A percentile compares a stretch with the other conserved stretches of the same genome.
These are phyloP conservation scores for Arthrinium phaeospermum DNA, from an alignment of 2,329 filamentous ascomycete species.

Conservation along the genomic window DNA sequence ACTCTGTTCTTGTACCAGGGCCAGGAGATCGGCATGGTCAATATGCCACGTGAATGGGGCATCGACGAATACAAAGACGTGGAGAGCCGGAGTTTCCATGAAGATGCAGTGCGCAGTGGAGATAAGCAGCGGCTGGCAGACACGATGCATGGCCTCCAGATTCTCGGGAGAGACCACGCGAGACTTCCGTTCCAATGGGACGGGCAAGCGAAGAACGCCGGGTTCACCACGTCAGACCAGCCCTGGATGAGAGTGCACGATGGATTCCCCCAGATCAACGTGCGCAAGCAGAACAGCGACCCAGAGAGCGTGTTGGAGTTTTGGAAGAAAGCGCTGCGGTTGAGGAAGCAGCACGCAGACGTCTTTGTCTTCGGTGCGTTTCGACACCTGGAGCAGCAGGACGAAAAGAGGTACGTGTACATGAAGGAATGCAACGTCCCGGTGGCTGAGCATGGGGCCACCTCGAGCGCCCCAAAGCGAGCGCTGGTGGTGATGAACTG, in stretches of 20 bases:
- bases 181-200: conserved; percentile 73
- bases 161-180: conserved; percentile 67
- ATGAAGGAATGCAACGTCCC: conserved; percentile 44
- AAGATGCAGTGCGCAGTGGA: conserved; percentile 45
- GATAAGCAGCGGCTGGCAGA: conserved; percentile 45
- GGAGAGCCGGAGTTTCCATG: conserved; percentile 59
- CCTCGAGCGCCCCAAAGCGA: conserved; percentile 31
- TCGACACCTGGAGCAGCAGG: conserved; percentile 53
- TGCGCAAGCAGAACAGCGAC: conserved; percentile 52
- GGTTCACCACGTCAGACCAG: conserved; percentile 57
- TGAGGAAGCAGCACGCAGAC: conserved; percentile 61
- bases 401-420: conserved; percentile 64
- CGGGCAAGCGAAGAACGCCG: conserved; percentile 55
- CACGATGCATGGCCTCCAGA: conserved; percentile 59
- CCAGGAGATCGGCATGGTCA: conserved; percentile 67
- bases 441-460: conserved; percentile 23
- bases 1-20: conserved; percentile 66
- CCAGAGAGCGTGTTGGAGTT: conserved; percentile 60
- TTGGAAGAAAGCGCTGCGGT: conserved; percentile 58
- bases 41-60: conserved; percentile 56
- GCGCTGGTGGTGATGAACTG: conserved; percentile 55
- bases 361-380: conserved; percentile 69
- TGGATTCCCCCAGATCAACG: conserved; percentile 62
- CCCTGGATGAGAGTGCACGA: conserved; percentile 75
- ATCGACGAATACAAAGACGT: conserved; percentile 60